Evolutionary conservation across 1,284 basidiomycete genomes (phyloP), one percentile per base, ranked within the genome.

Genomic region (Trichosporon coremiiforme): DNA sequence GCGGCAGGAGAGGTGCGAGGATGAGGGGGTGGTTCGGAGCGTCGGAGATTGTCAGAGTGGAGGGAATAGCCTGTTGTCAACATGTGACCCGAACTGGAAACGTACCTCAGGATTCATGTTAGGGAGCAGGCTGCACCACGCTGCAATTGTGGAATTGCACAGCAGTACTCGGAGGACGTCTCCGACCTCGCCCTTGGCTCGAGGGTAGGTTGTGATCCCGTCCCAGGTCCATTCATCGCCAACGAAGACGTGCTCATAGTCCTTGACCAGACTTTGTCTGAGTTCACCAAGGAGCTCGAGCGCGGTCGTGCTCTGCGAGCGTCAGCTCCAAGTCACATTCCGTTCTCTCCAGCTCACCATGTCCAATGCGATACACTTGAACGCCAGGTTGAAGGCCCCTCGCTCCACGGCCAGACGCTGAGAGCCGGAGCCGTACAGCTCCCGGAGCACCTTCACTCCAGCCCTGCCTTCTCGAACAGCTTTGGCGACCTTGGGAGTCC

Each of bases 351-450:
- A 12, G 74, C 78, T 71, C 69, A 81, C 79, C 77, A 79, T 77
- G 53, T 75, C 73, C 20, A 80, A 31, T 1, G 64, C 41, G 12
- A 79, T 13, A 35, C 71, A 74, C 62, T 73, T 76, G 7, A 55
- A 20, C 1, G 74, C 70, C 2, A 80, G 50, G 22, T 67, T 71
- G 45, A 75, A 65, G 10, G 70, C 70, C 1, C 71, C 74, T 41
- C 71, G 75, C 67, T 82, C 78, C 22, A 81, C 69, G 13, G 78
- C 75, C n/a, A 76, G 22, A 0, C 71, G 74, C 62, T 76, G 77
- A 3, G 64, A 45, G 8, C 70, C 71, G 57, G 63, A 10, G 63
- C 66, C 29, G 74, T 72, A 64, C 75, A 70, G 29, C 69, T 73
- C 69, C 73, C 73, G 73, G 75, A 71, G 15, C 72, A 77, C 66